Percentiles rank a stretch among this genome's conserved stretches.
These are phyloP conservation scores for Penicillium verhagenii DNA, from an alignment of 495 filamentous ascomycete genomes.

Conservation along the genomic window DNA sequence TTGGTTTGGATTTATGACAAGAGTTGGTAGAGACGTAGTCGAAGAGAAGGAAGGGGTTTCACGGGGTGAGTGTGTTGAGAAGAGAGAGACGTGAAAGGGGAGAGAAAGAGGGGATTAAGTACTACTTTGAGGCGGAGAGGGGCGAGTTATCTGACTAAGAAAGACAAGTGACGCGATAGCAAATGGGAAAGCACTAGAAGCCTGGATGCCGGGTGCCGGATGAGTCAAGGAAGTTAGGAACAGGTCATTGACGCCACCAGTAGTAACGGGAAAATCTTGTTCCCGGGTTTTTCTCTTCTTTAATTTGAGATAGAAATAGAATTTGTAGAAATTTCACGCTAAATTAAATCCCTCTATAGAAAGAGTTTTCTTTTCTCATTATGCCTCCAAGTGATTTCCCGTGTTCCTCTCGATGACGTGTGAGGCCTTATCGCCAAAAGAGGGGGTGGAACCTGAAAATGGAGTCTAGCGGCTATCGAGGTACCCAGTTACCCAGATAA, in stretches of 20 bases:
- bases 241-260: slow-evolving; percentile 26
- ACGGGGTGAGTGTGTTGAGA: slow-evolving; percentile 2
- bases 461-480: slow-evolving; percentile 2
- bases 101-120: slow-evolving; percentile 28
- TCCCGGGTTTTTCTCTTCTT: slow-evolving; percentile 8
- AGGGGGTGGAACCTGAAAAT: slow-evolving; percentile 26
- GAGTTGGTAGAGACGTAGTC: slow-evolving; percentile 4
- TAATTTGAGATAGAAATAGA: background rate
- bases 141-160: slow-evolving; percentile 44
- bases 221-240: slow-evolving; percentile 27
- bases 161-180: slow-evolving; percentile 10
- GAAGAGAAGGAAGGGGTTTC: slow-evolving; percentile 13
- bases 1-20: slow-evolving; percentile 16
- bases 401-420: slow-evolving; percentile 24
- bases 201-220: slow-evolving; percentile 23
- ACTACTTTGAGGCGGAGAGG: slow-evolving; percentile 31
- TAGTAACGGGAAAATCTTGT: slow-evolving; percentile 1
- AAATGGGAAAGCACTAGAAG: slow-evolving; percentile 24
- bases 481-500: background rate
- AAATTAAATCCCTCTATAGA: background rate
- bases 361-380: no score
- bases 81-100: slow-evolving; percentile 9
- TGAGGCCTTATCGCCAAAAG: slow-evolving; percentile 31
- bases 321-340: background rate
- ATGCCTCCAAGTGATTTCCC: no score